Base-by-base conservation (phyloP, 106 monocot genomes). In the Dactylorhiza incarnata region DNA sequence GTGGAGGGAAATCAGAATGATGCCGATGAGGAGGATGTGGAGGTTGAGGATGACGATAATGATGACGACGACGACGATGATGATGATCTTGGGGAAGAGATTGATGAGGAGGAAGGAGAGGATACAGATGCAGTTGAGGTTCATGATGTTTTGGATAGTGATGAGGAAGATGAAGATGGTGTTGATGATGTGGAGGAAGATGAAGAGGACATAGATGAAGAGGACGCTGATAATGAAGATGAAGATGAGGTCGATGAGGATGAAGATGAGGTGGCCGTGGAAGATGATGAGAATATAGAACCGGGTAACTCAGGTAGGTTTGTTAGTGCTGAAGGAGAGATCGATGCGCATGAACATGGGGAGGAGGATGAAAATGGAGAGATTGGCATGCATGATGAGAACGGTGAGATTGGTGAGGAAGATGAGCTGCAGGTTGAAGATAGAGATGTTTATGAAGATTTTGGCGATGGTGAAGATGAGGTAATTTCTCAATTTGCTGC, bases 401-500 rank as follows among this genome's bases (percentile, higher is more conserved):
- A 51, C 10, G 51, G 51, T 51, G 10, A 87, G 49, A 81, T 87
- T 47, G 92, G 87, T 5, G 87, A 85, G 77, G 87, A 87, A 53
- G 90, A 88, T 79, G 88, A 83, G 3, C 78, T 76, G 16, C 87
- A 62, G 48, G 49, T 84, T 11, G 85, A 86, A 8, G 88, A 81
- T 16, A 26, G 71, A 43, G 82, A 85, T 16, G 74, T 43, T 24
- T 86, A 83, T 29, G 84, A 83, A 7, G 89, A 72, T 72, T 47
- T 67, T 79, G 78, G 75, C 8, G 84, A 89, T 25, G 88, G 81
- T 48, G 87, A 88, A 56, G 95, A 93, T 81, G 92, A 94, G 94
- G 94, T 94, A 83, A 78, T 79, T 69, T 83, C 29, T n/a, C 29
- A 45, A 55, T 69, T 49, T n/a, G 66, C 15, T 53, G 22, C 25